phyloP scores from a whole-genome alignment of 371 early-diverging fungal genomes.

The Saksenaea vasiformis region DNA sequence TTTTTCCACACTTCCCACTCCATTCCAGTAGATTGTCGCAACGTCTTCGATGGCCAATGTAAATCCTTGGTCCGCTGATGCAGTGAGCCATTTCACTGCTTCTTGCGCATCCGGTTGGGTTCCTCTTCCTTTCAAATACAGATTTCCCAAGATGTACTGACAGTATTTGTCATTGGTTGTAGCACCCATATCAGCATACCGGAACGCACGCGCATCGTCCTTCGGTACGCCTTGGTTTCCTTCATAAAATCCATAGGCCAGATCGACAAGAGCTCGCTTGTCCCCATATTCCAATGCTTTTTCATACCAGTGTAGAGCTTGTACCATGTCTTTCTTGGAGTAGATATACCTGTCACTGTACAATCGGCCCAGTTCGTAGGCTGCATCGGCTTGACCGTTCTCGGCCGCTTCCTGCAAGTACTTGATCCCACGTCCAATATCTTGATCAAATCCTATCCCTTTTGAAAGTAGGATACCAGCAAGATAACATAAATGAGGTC shows the following conservation, averaged over 20 bases:
- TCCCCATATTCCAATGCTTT: conserved; percentile 40
- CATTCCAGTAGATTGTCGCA: conserved; percentile 33
- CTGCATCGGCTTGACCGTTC: conserved; percentile 31
- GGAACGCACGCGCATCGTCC: conserved; percentile 32
- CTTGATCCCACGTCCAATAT: conserved; percentile 23
- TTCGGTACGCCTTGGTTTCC: conserved; percentile 22
- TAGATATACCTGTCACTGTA: conserved; percentile 45
- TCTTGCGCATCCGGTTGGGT: conserved; percentile 21
- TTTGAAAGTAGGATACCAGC: conserved; percentile 37
- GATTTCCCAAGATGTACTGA: conserved; percentile 45
- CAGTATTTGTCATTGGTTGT: conserved; percentile 42
- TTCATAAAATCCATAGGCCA: conserved; percentile 44
- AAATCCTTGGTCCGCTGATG: conserved; percentile 44
- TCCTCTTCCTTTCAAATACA: conserved; percentile 30
- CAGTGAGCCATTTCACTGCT: conserved; percentile 36
- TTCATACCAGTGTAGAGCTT: conserved; percentile 40
- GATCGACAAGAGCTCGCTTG: conserved; percentile 40
- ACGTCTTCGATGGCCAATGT: conserved; percentile 45
- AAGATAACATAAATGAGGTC: conserved; percentile 25
- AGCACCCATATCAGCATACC: conserved; percentile 41
- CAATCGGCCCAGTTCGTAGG: conserved; percentile 46
- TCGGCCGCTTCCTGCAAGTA: conserved; percentile 31
- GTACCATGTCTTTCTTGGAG: conserved; percentile 24
- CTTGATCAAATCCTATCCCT: conserved; percentile 34
- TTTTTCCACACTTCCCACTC: conserved; percentile 24